These are phyloP conservation scores for Albophoma yamanashiensis DNA, from an alignment of 2,329 filamentous ascomycete genomes.

Conservation along the genomic window DNA sequence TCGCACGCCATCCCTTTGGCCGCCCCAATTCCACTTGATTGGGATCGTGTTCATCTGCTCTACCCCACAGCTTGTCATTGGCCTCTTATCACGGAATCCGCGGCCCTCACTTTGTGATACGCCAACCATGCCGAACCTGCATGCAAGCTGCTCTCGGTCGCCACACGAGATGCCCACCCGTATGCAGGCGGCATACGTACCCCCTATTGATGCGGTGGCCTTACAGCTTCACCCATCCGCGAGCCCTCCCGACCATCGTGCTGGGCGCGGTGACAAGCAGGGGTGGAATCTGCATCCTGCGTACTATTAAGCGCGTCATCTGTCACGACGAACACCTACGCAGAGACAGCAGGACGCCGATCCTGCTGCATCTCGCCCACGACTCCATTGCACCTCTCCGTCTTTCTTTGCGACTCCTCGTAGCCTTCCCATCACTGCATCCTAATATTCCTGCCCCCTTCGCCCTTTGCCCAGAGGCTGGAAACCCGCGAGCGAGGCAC, in stretches of 20 bases:
- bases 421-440: neutral
- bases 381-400: neutral
- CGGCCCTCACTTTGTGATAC: neutral
- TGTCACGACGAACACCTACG: neutral
- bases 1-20: neutral
- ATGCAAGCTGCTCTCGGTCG: neutral
- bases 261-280: neutral
- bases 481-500: neutral
- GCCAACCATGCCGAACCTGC: neutral
- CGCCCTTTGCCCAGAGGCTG: neutral
- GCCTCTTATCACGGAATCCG: neutral
- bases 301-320: neutral
- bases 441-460: neutral
- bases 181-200: neutral
- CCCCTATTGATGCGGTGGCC: neutral
- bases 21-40: conserved; percentile 1
- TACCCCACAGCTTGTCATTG: neutral
- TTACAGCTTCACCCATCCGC: neutral
- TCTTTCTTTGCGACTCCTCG: neutral
- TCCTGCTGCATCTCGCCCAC: neutral
- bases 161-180: neutral
- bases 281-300: neutral
- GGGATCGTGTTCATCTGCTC: neutral
- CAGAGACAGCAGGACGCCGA: neutral
- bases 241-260: neutral